Percentiles rank a stretch among this genome's conserved stretches.
These are phyloP conservation scores for Bruguiera parviflora DNA, from an alignment of 345 rosid genomes.

Conservation along the genomic window DNA sequence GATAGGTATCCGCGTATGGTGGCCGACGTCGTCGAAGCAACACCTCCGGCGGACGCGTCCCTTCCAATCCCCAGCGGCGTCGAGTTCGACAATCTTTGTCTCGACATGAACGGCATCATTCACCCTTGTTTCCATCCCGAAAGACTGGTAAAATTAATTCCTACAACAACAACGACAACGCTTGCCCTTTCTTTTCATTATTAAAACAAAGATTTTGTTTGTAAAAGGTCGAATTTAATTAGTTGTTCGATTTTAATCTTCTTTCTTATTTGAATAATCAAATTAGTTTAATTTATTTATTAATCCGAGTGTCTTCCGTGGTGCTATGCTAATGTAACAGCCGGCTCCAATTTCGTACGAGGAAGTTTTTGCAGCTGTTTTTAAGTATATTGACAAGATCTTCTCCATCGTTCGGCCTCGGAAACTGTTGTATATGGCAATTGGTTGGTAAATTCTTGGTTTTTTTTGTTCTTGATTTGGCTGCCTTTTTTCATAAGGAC, in stretches of 20 bases:
- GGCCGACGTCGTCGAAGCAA: slow-evolving; percentile 18
- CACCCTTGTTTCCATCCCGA: slow-evolving; percentile 40
- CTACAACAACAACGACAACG: too few species aligned
- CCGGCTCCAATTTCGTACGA: slow-evolving; percentile 23
- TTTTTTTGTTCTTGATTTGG: not conserved
- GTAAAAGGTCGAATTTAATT: not conserved
- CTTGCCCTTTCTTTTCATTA: too few species aligned
- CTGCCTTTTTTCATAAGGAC: not conserved
- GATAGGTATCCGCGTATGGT: slow-evolving; percentile 16
- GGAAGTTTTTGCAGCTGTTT: slow-evolving; percentile 23
- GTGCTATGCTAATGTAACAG: slow-evolving; percentile 2
- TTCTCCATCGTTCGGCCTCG: slow-evolving; percentile 31
- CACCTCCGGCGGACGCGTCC: not conserved
- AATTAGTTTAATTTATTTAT: not conserved
- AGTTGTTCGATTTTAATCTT: not conserved
- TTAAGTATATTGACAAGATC: slow-evolving; percentile 27
- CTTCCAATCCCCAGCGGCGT: slow-evolving; percentile 24
- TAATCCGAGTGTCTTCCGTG: not conserved
- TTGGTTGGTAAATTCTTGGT: slow-evolving; percentile 8
- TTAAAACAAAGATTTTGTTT: too few species aligned
- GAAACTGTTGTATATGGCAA: slow-evolving; percentile 27
- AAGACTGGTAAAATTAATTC: slow-evolving; percentile 12
- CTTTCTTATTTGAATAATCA: not conserved
- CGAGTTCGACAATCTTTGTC: slow-evolving; percentile 35
- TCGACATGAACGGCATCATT: slow-evolving; percentile 36